Conservation (phyloP, 352 stramenopile genomes). For the Phytophthora nicotianae region DNA sequence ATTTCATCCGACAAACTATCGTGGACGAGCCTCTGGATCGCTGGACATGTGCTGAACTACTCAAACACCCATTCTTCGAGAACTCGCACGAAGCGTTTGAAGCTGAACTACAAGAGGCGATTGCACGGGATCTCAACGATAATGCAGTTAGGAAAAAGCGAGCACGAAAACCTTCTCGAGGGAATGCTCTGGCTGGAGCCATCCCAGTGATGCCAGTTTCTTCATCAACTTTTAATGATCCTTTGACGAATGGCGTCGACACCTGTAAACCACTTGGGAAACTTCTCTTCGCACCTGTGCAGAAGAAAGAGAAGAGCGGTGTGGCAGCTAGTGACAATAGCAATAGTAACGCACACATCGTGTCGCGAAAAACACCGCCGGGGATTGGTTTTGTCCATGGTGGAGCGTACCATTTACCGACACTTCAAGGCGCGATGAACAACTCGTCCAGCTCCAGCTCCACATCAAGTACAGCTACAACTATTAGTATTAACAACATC, state of each 20-base stretch:
- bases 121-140: constrained; percentile 68
- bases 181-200: constrained; percentile 4
- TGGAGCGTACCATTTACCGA: constrained; percentile 39
- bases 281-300: constrained; percentile 35
- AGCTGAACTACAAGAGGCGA: constrained; percentile 71
- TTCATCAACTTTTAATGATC: constrained; percentile 26
- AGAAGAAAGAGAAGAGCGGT: constrained; percentile 29
- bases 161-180: constrained; percentile 44
- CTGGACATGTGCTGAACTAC: constrained; percentile 79
- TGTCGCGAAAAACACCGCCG: constrained; percentile 23
- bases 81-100: constrained; percentile 62
- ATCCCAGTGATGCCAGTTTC: constrained; percentile 18
- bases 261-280: constrained; percentile 26
- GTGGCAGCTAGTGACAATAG: constrained; percentile 8
- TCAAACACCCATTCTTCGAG: constrained; percentile 79
- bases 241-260: constrained; percentile 7
- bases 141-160: constrained; percentile 70
- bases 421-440: constrained; percentile 34
- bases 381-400: constrained; percentile 7
- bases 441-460: constrained; percentile 40
- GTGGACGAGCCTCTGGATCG: constrained; percentile 78
- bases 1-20: constrained; percentile 79
- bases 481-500: not conserved
- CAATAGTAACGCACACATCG: constrained; percentile 20
- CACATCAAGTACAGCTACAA: constrained; percentile 32